Evolutionary conservation across 768 basidiomycete genomes (phyloP).

Genomic region (Kwoniella sp.): DNA sequence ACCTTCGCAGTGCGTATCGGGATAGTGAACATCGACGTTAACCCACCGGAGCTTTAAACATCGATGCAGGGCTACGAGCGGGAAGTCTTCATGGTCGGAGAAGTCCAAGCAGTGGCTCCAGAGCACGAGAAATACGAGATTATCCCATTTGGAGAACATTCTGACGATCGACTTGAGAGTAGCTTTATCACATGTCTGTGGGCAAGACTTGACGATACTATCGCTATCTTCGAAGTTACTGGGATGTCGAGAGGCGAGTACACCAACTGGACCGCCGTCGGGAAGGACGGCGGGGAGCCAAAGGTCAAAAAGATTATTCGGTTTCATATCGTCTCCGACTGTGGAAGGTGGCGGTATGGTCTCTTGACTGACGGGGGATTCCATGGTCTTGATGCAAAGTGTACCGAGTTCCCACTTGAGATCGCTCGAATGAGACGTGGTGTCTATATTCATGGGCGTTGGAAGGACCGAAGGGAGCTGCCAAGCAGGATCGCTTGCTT

Average conservation of each 20-base stretch:
- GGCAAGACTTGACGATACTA: too few relatives aligned
- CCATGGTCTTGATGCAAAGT: too few relatives aligned
- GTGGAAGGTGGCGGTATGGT: too few relatives aligned
- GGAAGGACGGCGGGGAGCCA: not conserved
- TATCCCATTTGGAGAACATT: not conserved
- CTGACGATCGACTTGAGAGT: not conserved
- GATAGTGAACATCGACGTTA: not conserved
- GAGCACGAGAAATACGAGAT: too few relatives aligned
- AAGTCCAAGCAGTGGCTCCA: not conserved
- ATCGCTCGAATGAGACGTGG: too few relatives aligned
- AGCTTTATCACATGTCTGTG: not conserved
- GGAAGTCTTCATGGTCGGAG: not conserved
- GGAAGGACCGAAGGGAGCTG: not conserved
- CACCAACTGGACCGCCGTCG: not conserved
- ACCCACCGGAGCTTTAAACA: not conserved
- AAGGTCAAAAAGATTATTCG: not conserved
- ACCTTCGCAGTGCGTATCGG: not conserved
- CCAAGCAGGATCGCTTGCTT: not conserved
- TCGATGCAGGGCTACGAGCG: not conserved
- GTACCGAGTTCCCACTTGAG: too few relatives aligned
- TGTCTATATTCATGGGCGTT: too few relatives aligned
- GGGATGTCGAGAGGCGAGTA: not conserved
- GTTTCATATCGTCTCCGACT: too few relatives aligned
- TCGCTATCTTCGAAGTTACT: not conserved
- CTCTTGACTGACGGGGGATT: too few relatives aligned